Percentiles rank a stretch among this genome's conserved stretches.
phyloP scores from a whole-genome alignment of 2,329 filamentous ascomycete species.

The Cercospora canescens region DNA sequence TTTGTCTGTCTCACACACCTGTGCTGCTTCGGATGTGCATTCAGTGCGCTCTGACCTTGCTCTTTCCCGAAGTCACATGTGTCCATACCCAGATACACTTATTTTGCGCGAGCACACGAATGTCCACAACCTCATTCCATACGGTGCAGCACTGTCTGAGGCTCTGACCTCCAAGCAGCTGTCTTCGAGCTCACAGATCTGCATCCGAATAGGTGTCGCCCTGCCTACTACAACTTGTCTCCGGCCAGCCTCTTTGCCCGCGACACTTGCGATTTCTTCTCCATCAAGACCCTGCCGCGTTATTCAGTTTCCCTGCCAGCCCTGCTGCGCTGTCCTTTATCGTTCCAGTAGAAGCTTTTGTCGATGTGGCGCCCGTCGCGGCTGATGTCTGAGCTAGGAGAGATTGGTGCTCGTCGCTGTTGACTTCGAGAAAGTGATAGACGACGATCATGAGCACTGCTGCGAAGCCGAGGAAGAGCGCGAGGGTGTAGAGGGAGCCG shows the following conservation, averaged over 20 bases:
- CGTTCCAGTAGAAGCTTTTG: not conserved
- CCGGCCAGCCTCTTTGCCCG: not conserved
- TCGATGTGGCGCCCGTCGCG: not conserved
- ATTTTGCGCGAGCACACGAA: not conserved
- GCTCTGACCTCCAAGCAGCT: not conserved
- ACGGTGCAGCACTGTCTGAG: not conserved
- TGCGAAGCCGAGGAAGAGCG: slow-evolving; percentile 86
- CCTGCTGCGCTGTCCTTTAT: slow-evolving; percentile 10
- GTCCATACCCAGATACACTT: not conserved
- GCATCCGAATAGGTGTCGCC: not conserved
- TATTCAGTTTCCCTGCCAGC: not conserved
- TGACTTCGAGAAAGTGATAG: slow-evolving; percentile 96
- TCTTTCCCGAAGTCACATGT: not conserved
- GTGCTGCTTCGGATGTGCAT: not conserved
- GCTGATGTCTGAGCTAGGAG: not conserved
- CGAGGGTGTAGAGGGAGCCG: slow-evolving; percentile 83
- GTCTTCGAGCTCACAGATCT: not conserved
- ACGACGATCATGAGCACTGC: slow-evolving; percentile 91
- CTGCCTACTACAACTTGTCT: slow-evolving; percentile 4
- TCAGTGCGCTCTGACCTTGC: not conserved
- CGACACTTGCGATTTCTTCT: not conserved
- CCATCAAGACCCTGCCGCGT: not conserved
- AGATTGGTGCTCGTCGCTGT: slow-evolving; percentile 55
- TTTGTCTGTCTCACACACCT: not conserved
- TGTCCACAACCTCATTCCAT: not conserved